phyloP scores from a whole-genome alignment of 177 flowering plant genomes.

The Tripterygium wilfordii region DNA sequence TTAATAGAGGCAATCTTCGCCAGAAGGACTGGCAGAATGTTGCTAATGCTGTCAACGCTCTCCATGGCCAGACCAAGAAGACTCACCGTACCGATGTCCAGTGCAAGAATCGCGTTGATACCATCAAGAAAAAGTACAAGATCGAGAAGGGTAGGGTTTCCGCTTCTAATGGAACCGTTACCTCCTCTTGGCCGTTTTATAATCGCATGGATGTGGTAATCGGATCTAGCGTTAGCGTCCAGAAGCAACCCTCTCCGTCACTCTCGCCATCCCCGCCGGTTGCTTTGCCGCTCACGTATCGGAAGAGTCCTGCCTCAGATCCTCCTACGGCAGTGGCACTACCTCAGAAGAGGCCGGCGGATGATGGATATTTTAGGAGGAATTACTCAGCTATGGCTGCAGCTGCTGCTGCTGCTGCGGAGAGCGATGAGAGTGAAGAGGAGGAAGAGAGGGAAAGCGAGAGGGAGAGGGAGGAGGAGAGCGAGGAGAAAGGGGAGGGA shows the following conservation, averaged over 20 bases:
- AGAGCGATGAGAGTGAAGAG: not conserved
- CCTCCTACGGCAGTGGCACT: too few relatives aligned
- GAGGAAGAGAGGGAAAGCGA: conserved; percentile 11
- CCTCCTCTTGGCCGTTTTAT: conserved; percentile 57
- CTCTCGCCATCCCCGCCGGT: conserved; percentile 1
- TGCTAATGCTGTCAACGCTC: conserved; percentile 68
- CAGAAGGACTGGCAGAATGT: conserved; percentile 92
- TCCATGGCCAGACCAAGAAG: conserved; percentile 59
- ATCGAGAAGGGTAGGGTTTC: conserved; percentile 68
- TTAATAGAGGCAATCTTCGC: conserved; percentile 83
- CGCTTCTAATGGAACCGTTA: conserved; percentile 29
- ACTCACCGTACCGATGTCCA: too few relatives aligned
- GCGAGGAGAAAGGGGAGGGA: conserved; percentile 35
- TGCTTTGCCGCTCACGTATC: too few relatives aligned
- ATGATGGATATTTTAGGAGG: not conserved
- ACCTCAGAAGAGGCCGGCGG: not conserved
- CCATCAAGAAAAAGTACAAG: conserved; percentile 89
- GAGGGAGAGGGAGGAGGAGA: conserved; percentile 32
- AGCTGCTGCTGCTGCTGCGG: not conserved
- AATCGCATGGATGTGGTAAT: conserved; percentile 47
- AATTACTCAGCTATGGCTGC: not conserved
- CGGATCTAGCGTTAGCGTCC: conserved; percentile 28
- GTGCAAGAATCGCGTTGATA: too few relatives aligned
- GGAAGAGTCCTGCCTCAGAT: too few relatives aligned
- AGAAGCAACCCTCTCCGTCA: conserved; percentile 15